Percentiles rank a stretch among this genome's conserved stretches.
Evolutionary conservation across 495 filamentous ascomycete species (phyloP).

Genomic region (Aspergillus kassunensis): DNA sequence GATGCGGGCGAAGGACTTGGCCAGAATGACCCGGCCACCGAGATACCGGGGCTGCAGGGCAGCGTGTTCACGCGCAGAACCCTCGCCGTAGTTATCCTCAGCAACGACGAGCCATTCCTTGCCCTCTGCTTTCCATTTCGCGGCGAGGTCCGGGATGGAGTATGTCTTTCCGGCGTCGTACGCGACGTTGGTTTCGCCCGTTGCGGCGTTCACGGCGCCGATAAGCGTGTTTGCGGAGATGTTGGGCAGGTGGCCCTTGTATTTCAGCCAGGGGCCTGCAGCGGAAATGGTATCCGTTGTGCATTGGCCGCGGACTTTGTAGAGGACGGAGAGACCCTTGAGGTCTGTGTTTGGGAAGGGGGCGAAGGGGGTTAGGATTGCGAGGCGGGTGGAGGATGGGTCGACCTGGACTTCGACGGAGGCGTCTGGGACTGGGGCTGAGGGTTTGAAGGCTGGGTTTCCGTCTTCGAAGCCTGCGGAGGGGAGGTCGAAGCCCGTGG

Average conservation of each 20-base stretch:
- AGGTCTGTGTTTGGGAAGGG: slow-evolving; percentile 78
- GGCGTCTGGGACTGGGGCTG: slow-evolving; percentile 60
- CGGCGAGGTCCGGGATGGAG: slow-evolving; percentile 79
- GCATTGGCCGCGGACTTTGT: slow-evolving; percentile 96
- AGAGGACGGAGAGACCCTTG: slow-evolving; percentile 62
- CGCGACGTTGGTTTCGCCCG: slow-evolving; percentile 85
- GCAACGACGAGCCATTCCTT: slow-evolving; percentile 85
- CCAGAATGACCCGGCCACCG: slow-evolving; percentile 79
- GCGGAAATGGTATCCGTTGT: slow-evolving; percentile 98
- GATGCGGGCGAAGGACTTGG: slow-evolving; percentile 92
- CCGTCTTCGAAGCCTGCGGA: slow-evolving; percentile 73
- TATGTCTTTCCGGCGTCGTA: slow-evolving; percentile 68
- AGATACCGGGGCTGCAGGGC: slow-evolving; percentile 95
- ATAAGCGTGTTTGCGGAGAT: slow-evolving; percentile 96
- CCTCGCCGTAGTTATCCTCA: slow-evolving; percentile 97
- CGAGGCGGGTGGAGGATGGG: slow-evolving; percentile 81
- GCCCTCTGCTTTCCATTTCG: slow-evolving; percentile 69
- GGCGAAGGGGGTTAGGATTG: slow-evolving; percentile 84
- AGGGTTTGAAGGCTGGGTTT: slow-evolving; percentile 69
- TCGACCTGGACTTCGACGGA: slow-evolving; percentile 62
- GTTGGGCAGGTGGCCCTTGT: slow-evolving; percentile 98
- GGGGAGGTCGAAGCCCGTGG: slow-evolving; percentile 74
- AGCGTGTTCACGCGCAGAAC: slow-evolving; percentile 90
- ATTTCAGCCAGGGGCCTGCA: slow-evolving; percentile 96
- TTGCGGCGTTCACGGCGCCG: slow-evolving; percentile 86